Percentiles rank a stretch among this genome's conserved stretches.
phyloP scores from a whole-genome alignment of 768 basidiomycete species.

The Gloeophyllum trabeum region DNA sequence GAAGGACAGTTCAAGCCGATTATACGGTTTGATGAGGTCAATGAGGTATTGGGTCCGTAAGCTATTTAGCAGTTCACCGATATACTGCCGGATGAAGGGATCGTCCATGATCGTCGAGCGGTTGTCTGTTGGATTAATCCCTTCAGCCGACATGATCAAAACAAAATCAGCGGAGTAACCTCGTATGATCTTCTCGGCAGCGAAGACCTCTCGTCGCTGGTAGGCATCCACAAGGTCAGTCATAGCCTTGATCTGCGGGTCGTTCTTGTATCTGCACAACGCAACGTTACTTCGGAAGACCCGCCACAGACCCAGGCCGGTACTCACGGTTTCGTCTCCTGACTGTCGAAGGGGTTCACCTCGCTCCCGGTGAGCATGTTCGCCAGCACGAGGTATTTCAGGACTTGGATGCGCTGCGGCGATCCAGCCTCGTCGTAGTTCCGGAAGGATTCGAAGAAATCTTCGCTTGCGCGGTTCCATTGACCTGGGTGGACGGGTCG shows the following conservation, averaged over 20 bases:
- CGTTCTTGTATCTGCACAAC: constrained; percentile 71
- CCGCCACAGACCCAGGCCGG: too few relatives aligned
- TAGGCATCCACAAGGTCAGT: constrained; percentile 95
- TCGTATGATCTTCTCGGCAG: constrained; percentile 92
- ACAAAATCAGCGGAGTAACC: constrained; percentile 31
- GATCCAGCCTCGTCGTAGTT: constrained; percentile 98
- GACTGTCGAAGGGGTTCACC: constrained; percentile 98
- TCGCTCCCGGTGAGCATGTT: constrained; percentile 98
- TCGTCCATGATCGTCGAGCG: constrained; percentile 95
- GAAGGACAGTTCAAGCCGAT: constrained; percentile 85
- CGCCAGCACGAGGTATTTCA: constrained; percentile 95
- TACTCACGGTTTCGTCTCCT: constrained; percentile 96
- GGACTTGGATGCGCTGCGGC: constrained; percentile 91
- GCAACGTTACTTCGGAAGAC: too few relatives aligned
- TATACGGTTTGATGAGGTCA: constrained; percentile 97
- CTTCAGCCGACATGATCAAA: not conserved
- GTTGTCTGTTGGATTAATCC: constrained; percentile 49
- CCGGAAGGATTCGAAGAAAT: constrained; percentile 98
- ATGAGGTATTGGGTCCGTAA: constrained; percentile 94
- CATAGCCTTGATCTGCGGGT: constrained; percentile 97
- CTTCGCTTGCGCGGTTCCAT: constrained; percentile 94
- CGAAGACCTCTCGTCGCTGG: constrained; percentile 90
- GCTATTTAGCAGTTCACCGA: constrained; percentile 90
- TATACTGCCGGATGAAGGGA: constrained; percentile 87
- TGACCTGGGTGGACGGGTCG: constrained; percentile 47